Evolutionary conservation across 1,284 basidiomycete species (phyloP).

Genomic region (Apiotrichum mycotoxinovorans): DNA sequence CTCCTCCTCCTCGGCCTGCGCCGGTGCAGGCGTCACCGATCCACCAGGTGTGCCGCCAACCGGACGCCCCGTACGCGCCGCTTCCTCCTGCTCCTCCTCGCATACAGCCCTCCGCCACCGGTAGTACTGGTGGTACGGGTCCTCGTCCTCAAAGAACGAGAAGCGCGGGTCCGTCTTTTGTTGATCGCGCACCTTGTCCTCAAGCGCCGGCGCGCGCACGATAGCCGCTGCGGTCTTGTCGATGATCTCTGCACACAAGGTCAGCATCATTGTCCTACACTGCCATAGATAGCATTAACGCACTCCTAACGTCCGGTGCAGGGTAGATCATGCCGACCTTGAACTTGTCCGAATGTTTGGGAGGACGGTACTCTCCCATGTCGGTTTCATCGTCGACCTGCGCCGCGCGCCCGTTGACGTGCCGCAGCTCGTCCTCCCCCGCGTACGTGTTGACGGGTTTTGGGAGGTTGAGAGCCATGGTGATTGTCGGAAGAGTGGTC

Average conservation of each 20-base stretch:
- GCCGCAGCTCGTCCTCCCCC: constrained; percentile 43
- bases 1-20: constrained; percentile 51
- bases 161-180: constrained; percentile 94
- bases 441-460: constrained; percentile 47
- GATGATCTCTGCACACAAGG: constrained; percentile 69
- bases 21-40: constrained; percentile 25
- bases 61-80: not conserved
- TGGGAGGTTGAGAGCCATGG: constrained; percentile 46
- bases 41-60: constrained; percentile 10
- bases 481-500: no score
- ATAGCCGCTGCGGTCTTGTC: constrained; percentile 95
- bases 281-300: no score
- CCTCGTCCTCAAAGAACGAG: constrained; percentile 83
- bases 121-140: constrained; percentile 97
- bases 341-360: constrained; percentile 58
- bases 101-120: constrained; percentile 75
- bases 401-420: constrained; percentile 21
- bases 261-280: constrained; percentile 7
- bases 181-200: constrained; percentile 91
- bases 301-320: constrained; percentile 87
- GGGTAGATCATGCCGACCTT: constrained; percentile 83
- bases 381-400: constrained; percentile 24
- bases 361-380: constrained; percentile 42
- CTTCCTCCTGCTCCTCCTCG: constrained; percentile 62
- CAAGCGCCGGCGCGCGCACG: constrained; percentile 81